A percentile compares a stretch with the other conserved stretches of the same genome.
phyloP scores from a whole-genome alignment of 108 stramenopile genomes.

The Craspedostauros australis region DNA sequence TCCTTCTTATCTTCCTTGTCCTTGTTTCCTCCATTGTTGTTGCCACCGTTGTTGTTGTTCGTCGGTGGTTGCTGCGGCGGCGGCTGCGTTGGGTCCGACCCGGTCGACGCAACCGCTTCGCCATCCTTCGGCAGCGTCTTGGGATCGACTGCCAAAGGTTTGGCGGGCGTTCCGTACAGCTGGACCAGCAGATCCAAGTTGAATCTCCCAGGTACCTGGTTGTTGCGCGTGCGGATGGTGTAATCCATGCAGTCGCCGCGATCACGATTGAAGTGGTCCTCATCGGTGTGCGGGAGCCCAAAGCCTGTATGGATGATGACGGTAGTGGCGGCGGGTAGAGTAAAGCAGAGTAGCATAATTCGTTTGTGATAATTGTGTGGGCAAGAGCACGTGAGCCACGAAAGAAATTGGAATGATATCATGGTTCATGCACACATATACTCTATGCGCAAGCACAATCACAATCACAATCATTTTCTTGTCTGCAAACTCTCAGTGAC shows the following conservation, averaged over 20 bases:
- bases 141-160: too few species aligned
- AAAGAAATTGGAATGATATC: constrained; percentile 23
- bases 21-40: too few species aligned
- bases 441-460: too few species aligned
- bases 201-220: background rate
- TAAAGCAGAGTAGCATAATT: constrained; percentile 14
- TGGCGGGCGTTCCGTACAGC: background rate
- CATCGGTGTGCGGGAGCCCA: constrained; percentile 44
- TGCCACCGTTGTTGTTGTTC: too few species aligned
- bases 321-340: constrained; percentile 37
- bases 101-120: too few species aligned
- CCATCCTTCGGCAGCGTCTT: too few species aligned
- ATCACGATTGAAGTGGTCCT: constrained; percentile 30
- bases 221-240: constrained; percentile 1
- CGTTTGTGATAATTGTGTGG: constrained; percentile 7
- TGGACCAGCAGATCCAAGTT: background rate
- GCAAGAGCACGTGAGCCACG: constrained; percentile 31
- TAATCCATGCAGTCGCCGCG: constrained; percentile 18
- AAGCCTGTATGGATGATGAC: constrained; percentile 44
- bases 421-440: too few species aligned
- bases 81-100: too few species aligned
- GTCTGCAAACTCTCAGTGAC: too few species aligned
- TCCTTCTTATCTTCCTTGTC: too few species aligned
- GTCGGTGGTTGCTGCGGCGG: too few species aligned
- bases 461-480: too few species aligned